Percentiles rank a stretch among this genome's conserved stretches.
Conservation (phyloP, 2,329 filamentous ascomycete genomes). For the Aureobasidium sp. region DNA sequence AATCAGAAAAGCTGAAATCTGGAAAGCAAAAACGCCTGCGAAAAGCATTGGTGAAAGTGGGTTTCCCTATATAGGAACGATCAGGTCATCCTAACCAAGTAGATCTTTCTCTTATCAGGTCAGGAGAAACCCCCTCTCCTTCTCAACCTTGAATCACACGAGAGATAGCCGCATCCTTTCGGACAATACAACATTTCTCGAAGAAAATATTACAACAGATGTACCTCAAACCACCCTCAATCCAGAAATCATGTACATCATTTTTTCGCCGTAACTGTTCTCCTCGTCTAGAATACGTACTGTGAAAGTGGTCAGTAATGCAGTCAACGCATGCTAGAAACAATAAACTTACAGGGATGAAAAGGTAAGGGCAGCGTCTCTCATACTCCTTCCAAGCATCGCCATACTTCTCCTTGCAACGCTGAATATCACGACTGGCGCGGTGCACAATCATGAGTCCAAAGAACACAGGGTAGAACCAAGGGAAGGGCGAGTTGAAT, state of each 20-base stretch:
- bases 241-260: conserved; percentile 6
- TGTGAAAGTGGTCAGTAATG: background rate
- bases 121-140: background rate
- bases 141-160: background rate
- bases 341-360: conserved; percentile 62
- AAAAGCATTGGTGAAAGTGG: no score
- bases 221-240: background rate
- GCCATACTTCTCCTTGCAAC: conserved; percentile 70
- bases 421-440: conserved; percentile 63
- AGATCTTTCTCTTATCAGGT: background rate
- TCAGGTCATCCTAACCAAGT: background rate
- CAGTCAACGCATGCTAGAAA: no score
- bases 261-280: background rate
- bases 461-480: conserved; percentile 85
- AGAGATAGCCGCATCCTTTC: no score
- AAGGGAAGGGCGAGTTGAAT: conserved; percentile 73
- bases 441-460: conserved; percentile 73
- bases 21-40: background rate
- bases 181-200: no score
- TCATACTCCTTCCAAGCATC: conserved; percentile 77
- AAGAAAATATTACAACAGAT: background rate
- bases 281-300: background rate
- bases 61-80: no score
- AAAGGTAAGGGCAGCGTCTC: conserved; percentile 70
- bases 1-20: no score